Evolutionary conservation across 768 basidiomycete species (phyloP).

Genomic region (Mycena galopus): DNA sequence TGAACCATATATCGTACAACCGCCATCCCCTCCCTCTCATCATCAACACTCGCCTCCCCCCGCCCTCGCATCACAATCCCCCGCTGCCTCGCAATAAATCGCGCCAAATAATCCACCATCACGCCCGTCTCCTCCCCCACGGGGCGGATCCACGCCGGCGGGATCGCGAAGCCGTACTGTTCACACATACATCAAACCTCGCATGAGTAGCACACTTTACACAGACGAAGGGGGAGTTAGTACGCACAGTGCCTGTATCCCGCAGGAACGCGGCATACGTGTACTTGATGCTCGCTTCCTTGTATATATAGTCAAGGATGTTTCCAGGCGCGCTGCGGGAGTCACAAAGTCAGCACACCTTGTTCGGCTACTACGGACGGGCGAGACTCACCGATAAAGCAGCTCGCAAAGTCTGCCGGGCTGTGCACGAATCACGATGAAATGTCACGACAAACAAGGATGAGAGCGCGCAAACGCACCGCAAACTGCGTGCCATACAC

Average conservation of each 20-base stretch:
- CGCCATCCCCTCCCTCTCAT: too few species aligned
- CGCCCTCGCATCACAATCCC: too few species aligned
- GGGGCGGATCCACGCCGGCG: constrained; percentile 78
- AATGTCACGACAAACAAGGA: background rate
- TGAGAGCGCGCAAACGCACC: background rate
- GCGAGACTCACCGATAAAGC: constrained; percentile 53
- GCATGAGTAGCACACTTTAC: background rate
- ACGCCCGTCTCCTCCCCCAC: constrained; percentile 82
- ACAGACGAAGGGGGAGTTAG: background rate
- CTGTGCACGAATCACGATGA: constrained; percentile 34
- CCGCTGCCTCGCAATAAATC: background rate
- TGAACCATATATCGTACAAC: too few species aligned
- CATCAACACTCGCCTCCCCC: too few species aligned
- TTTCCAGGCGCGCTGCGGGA: constrained; percentile 67
- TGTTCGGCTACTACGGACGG: constrained; percentile 1
- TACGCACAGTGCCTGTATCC: constrained; percentile 77
- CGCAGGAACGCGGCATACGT: constrained; percentile 74
- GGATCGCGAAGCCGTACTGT: constrained; percentile 85
- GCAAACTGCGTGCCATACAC: constrained; percentile 70
- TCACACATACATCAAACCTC: background rate
- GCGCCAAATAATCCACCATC: background rate
- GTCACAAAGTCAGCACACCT: background rate
- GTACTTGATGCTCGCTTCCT: constrained; percentile 68
- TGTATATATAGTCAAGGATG: constrained; percentile 77
- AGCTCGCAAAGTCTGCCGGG: constrained; percentile 61